Percentiles rank a stretch among this genome's conserved stretches.
These are phyloP conservation scores for Iris pallida DNA, from an alignment of 116 monocot genomes.

Conservation along the genomic window DNA sequence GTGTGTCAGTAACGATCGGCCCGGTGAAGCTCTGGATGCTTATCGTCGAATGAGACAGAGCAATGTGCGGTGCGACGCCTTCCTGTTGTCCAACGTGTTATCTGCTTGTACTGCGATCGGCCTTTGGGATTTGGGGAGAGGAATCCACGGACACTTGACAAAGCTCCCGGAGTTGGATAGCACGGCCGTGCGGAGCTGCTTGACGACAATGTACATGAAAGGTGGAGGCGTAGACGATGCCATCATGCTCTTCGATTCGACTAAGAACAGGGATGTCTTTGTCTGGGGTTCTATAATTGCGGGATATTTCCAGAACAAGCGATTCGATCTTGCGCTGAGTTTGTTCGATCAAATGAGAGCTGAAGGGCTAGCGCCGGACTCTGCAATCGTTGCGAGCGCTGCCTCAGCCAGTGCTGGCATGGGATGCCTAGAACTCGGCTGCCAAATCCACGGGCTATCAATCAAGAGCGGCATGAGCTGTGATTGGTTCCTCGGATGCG, in stretches of 20 bases:
- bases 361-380: constrained; percentile 28
- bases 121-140: constrained; percentile 28
- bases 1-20: constrained; percentile 6
- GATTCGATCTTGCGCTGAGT: constrained; percentile 8
- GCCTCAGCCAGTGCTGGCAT: constrained; percentile 18
- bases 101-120: constrained; percentile 21
- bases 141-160: constrained; percentile 41
- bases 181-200: constrained; percentile 18
- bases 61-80: constrained; percentile 21
- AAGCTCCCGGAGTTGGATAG: constrained; percentile 15
- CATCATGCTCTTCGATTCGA: constrained; percentile 21
- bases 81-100: constrained; percentile 41
- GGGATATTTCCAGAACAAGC: constrained; percentile 16
- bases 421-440: constrained; percentile 17
- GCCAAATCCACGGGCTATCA: constrained; percentile 32
- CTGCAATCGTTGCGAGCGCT: constrained; percentile 23
- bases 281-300: constrained; percentile 20
- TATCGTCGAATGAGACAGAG: constrained; percentile 22
- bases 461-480: constrained; percentile 24
- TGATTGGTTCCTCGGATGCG: constrained; percentile 30
- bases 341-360: constrained; percentile 23
- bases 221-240: constrained; percentile 19
- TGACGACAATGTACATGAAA: constrained; percentile 43
- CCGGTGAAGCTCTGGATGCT: constrained; percentile 18
- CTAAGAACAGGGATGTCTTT: constrained; percentile 22